Evolutionary conservation across 2,329 filamentous ascomycete species (phyloP).

Genomic region (Venturia asperata): DNA sequence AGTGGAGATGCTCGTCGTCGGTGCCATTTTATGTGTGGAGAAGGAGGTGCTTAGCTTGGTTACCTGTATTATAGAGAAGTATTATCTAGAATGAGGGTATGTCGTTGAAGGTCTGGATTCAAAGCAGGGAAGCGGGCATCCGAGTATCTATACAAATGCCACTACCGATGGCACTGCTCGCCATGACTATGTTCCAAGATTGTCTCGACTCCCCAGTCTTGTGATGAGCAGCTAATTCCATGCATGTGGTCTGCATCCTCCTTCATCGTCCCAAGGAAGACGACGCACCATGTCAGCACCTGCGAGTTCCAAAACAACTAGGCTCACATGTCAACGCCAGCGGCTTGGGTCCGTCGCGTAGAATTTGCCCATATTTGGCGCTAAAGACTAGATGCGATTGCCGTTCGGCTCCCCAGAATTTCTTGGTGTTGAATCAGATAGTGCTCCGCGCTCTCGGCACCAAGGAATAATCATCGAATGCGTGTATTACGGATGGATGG

Average conservation of each 20-base stretch:
- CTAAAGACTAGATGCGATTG: background rate
- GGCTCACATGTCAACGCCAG: background rate
- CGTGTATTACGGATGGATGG: background rate
- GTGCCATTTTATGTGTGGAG: constrained; percentile 5
- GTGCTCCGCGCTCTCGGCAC: background rate
- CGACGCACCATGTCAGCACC: background rate
- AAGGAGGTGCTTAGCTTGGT: background rate
- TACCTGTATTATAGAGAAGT: background rate
- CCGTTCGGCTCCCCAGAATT: constrained; percentile 3
- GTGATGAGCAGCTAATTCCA: background rate
- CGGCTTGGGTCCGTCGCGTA: background rate
- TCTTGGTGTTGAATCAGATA: background rate
- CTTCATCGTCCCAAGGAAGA: background rate
- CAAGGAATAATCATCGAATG: background rate
- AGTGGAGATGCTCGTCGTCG: constrained; percentile 34
- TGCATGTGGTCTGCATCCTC: background rate
- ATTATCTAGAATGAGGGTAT: no score
- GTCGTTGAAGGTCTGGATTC: background rate
- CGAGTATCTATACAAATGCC: background rate
- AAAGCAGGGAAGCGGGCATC: background rate
- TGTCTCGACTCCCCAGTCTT: background rate
- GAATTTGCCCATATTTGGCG: background rate
- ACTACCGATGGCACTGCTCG: background rate
- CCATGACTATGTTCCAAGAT: background rate
- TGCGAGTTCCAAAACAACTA: background rate